Percentiles rank a stretch among this genome's conserved stretches.
Evolutionary conservation across 2,329 filamentous ascomycete species (phyloP).

Genomic region (Fonsecaea monophora): DNA sequence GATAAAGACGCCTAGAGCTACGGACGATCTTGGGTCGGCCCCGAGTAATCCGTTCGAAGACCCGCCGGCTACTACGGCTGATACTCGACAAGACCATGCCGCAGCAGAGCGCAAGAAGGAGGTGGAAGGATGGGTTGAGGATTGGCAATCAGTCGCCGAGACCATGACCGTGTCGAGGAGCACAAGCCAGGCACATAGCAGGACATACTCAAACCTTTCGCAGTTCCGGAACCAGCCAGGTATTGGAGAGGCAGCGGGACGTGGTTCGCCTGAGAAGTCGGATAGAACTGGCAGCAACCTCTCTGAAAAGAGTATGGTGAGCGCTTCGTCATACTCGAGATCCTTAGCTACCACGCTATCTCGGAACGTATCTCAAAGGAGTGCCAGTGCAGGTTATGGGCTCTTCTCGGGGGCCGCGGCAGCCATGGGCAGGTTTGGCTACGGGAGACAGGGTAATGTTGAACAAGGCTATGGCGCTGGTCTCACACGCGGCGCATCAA

Average conservation of each 20-base stretch:
- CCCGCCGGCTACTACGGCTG: constrained; percentile 23
- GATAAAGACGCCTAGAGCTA: constrained; percentile 13
- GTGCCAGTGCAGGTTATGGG: constrained; percentile 37
- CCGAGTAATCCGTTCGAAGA: constrained; percentile 39
- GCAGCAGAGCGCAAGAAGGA: constrained; percentile 38
- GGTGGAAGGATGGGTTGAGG: constrained; percentile 41
- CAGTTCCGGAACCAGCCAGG: constrained; percentile 37
- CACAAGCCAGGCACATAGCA: constrained; percentile 37
- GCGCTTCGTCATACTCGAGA: constrained; percentile 28
- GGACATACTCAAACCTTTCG: constrained; percentile 40
- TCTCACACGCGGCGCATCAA: constrained; percentile 35
- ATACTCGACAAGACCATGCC: constrained; percentile 20
- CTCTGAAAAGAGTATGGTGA: constrained; percentile 57
- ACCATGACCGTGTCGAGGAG: constrained; percentile 39
- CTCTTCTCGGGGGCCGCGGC: constrained; percentile 40
- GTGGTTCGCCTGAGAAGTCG: constrained; percentile 52
- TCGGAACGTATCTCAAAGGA: constrained; percentile 37
- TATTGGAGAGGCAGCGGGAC: constrained; percentile 26
- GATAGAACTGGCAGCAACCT: constrained; percentile 64
- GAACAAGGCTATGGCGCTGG: constrained; percentile 9
- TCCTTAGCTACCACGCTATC: constrained; percentile 49
- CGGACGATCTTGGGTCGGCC: constrained; percentile 22
- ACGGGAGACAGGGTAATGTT: constrained; percentile 13
- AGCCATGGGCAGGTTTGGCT: constrained; percentile 36
- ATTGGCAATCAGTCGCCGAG: constrained; percentile 41